Percentiles rank a stretch among this genome's conserved stretches.
Conservation (phyloP, 2,329 filamentous ascomycete species). For the Phoma sp. region DNA sequence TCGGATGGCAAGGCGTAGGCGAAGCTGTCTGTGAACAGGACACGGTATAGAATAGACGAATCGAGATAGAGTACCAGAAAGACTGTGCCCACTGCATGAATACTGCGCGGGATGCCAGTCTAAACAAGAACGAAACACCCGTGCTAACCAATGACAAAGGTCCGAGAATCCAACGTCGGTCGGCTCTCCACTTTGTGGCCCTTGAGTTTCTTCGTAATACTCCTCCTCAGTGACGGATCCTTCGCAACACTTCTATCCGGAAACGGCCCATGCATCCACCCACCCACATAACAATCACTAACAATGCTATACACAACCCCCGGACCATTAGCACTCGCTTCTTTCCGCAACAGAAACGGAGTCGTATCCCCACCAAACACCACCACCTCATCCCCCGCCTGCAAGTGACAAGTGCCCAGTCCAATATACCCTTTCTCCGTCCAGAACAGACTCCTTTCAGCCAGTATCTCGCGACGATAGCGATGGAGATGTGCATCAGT, state of each 20-base stretch:
- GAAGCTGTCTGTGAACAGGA: background rate
- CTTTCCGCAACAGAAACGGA: conserved; percentile 6
- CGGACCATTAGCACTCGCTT: background rate
- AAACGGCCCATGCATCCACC: conserved; percentile 11
- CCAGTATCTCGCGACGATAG: conserved; percentile 2
- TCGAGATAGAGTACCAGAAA: too few species aligned
- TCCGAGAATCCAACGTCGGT: background rate
- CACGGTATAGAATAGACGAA: too few species aligned
- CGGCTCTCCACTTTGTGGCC: background rate
- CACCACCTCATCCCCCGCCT: conserved; percentile 4
- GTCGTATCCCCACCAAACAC: conserved; percentile 13
- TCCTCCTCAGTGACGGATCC: conserved; percentile 5
- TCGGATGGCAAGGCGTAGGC: conserved; percentile 66
- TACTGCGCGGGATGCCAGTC: too few species aligned
- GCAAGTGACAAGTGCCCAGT: conserved; percentile 7
- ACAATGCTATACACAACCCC: conserved; percentile 7
- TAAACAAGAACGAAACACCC: too few species aligned
- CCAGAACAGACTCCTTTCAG: conserved; percentile 10
- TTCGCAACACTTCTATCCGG: conserved; percentile 5
- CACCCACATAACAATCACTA: conserved; percentile 10
- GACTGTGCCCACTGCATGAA: too few species aligned
- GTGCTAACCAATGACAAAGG: background rate
- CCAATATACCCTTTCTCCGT: conserved; percentile 9
- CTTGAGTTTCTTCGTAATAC: conserved; percentile 6
- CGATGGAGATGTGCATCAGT: conserved; percentile 14